These are phyloP conservation scores for Polytrichum commune DNA, from an alignment of 225 moss, liverwort and hornwort genomes.

Conservation along the genomic window DNA sequence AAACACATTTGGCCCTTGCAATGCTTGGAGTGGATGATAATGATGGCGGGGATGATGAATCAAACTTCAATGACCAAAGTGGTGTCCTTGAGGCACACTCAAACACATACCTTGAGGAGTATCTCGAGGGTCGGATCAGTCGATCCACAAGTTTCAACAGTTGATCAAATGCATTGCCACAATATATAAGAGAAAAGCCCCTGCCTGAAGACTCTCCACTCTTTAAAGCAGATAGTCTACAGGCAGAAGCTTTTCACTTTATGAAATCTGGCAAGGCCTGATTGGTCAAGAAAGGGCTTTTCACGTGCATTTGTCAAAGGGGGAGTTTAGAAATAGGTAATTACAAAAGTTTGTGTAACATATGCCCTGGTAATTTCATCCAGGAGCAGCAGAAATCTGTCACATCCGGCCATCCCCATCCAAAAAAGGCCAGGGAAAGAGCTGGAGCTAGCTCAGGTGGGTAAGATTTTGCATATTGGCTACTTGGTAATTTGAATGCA, in stretches of 20 bases:
- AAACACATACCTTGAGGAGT: slow-evolving; percentile 53
- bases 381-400: slow-evolving; percentile 13
- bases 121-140: slow-evolving; percentile 48
- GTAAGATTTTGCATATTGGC: no score
- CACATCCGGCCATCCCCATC: slow-evolving; percentile 40
- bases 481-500: no score
- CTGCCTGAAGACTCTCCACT: slow-evolving; percentile 27
- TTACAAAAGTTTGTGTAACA: slow-evolving; percentile 11
- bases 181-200: slow-evolving; percentile 28
- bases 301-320: no score
- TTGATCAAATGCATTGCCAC: slow-evolving; percentile 13
- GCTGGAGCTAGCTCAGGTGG: slow-evolving; percentile 20
- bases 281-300: no score
- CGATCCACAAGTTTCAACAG: slow-evolving; percentile 51
- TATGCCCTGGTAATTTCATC: slow-evolving; percentile 17
- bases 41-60: slow-evolving; percentile 35
- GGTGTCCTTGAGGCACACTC: slow-evolving; percentile 44
- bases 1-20: slow-evolving; percentile 53
- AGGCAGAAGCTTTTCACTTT: slow-evolving; percentile 28
- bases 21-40: slow-evolving; percentile 57
- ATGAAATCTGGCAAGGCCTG: not conserved
- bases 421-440: slow-evolving; percentile 40
- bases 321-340: no score
- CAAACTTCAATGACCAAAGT: slow-evolving; percentile 38
- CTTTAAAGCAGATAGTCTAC: slow-evolving; percentile 25